phyloP scores from a whole-genome alignment of 1,284 basidiomycete genomes.

The Austroboletus olivaceoglutinosus region DNA sequence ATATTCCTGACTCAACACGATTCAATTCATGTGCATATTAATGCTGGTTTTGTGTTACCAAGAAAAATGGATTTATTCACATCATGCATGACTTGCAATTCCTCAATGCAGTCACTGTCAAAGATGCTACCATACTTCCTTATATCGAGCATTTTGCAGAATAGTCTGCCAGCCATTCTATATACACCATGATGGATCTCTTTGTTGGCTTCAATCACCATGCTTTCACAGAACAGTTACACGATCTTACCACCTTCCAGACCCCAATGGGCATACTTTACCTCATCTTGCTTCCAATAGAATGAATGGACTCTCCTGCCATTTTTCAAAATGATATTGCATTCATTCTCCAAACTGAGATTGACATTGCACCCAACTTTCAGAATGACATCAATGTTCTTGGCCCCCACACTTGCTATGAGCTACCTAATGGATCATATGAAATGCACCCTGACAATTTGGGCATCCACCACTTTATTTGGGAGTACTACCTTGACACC shows the following conservation, averaged over 20 bases:
- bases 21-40: no score
- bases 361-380: constrained; percentile 22
- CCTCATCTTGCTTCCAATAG: constrained; percentile 35
- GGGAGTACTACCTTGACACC: constrained; percentile 20
- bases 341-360: constrained; percentile 36
- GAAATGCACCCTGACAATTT: constrained; percentile 30
- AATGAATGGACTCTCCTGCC: constrained; percentile 34
- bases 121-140: constrained; percentile 15
- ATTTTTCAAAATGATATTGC: constrained; percentile 25
- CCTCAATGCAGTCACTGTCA: constrained; percentile 29
- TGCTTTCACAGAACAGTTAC: constrained; percentile 1
- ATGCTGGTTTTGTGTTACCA: constrained; percentile 6
- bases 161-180: constrained; percentile 9
- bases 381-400: constrained; percentile 6
- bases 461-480: constrained; percentile 28
- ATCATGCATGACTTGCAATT: constrained; percentile 29
- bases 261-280: constrained; percentile 18
- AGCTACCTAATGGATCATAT: constrained; percentile 17
- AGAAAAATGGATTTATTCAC: constrained; percentile 1
- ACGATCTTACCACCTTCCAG: constrained; percentile 29
- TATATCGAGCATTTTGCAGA: background rate
- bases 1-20: no score
- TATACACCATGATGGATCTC: constrained; percentile 21
- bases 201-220: background rate
- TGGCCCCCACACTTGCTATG: constrained; percentile 12